Conservation (phyloP, 768 basidiomycete genomes). For the Nidularia pulvinata region DNA sequence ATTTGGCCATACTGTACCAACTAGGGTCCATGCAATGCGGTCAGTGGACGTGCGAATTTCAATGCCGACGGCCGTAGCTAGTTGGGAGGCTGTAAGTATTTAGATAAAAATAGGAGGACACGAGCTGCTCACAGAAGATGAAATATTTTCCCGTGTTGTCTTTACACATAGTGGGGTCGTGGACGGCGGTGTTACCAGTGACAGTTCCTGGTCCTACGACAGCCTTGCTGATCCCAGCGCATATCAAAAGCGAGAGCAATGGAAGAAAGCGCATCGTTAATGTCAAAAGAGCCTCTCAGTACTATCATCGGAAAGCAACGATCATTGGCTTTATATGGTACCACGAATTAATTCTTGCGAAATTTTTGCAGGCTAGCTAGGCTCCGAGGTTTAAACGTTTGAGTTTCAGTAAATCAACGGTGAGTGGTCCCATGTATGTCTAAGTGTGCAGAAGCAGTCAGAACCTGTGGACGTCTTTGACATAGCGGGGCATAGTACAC, state of each 20-base stretch:
- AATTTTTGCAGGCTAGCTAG: conserved; percentile 1
- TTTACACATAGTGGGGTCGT: conserved; percentile 50
- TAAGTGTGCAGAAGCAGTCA: neutral
- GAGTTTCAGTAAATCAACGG: too few relatives aligned
- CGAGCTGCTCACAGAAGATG: conserved; percentile 36
- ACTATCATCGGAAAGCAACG: neutral
- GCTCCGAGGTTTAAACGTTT: conserved; percentile 8
- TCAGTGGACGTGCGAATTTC: conserved; percentile 51
- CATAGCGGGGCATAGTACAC: neutral
- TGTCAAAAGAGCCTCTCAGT: neutral
- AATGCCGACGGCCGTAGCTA: conserved; percentile 43
- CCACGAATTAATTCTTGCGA: conserved; percentile 3
- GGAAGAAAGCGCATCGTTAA: conserved; percentile 11
- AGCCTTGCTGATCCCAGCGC: conserved; percentile 12
- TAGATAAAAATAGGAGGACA: neutral
- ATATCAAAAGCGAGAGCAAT: conserved; percentile 8
- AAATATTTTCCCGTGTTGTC: conserved; percentile 44
- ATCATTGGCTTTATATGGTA: neutral
- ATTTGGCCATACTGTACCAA: conserved; percentile 46
- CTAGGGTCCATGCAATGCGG: conserved; percentile 41
- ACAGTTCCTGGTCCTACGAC: conserved; percentile 34
- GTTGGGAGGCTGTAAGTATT: neutral
- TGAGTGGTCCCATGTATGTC: too few relatives aligned
- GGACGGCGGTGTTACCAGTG: conserved; percentile 38
- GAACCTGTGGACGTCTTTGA: neutral